A percentile compares a stretch with the other conserved stretches of the same genome.
phyloP scores from a whole-genome alignment of 2,329 filamentous ascomycete species.

The Trichophaea hybrida region DNA sequence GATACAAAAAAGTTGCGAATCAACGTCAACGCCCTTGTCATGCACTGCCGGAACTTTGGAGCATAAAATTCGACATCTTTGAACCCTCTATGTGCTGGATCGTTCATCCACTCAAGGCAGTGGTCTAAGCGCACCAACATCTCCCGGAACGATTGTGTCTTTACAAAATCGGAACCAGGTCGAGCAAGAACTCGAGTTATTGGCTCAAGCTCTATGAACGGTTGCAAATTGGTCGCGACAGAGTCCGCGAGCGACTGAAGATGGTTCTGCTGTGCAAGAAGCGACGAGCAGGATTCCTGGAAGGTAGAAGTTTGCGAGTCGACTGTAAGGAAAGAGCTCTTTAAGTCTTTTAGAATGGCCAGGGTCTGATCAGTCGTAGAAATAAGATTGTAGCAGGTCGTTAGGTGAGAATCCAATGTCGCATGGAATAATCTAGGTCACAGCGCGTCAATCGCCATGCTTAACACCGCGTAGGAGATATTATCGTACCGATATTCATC shows the following conservation, averaged over 20 bases:
- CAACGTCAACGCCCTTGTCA: constrained; percentile 49
- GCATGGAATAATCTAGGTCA: constrained; percentile 58
- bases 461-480: not conserved
- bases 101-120: constrained; percentile 48
- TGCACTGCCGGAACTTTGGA: constrained; percentile 24
- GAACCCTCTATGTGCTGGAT: constrained; percentile 23
- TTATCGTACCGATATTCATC: constrained; percentile 62
- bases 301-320: constrained; percentile 87
- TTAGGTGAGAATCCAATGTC: constrained; percentile 38
- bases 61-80: constrained; percentile 35
- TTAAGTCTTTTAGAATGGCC: constrained; percentile 60
- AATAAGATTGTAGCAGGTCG: constrained; percentile 64
- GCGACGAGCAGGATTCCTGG: constrained; percentile 76
- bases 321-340: constrained; percentile 73
- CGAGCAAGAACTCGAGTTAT: constrained; percentile 83
- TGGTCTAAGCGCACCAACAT: constrained; percentile 78
- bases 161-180: constrained; percentile 77
- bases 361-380: constrained; percentile 63
- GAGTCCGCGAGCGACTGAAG: constrained; percentile 67
- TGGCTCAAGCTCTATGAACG: constrained; percentile 85
- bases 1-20: constrained; percentile 50
- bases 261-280: constrained; percentile 67
- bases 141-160: constrained; percentile 69
- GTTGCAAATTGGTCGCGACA: constrained; percentile 78
- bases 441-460: not conserved